These are phyloP conservation scores for Cucurbita argyrosperma DNA, from an alignment of 306 rosid genomes.

Conservation along the genomic window DNA sequence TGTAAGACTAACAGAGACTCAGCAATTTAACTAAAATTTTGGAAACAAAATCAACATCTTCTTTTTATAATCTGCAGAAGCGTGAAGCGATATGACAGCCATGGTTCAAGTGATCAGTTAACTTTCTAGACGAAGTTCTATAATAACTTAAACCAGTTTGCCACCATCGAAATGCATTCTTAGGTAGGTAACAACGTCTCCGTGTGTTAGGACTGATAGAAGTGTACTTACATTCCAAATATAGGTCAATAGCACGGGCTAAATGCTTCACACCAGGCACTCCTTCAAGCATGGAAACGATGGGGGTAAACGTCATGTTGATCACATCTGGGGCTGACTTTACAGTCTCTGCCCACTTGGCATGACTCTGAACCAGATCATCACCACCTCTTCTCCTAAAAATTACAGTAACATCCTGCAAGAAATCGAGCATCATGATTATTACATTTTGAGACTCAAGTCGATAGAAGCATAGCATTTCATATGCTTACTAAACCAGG, in stretches of 20 bases:
- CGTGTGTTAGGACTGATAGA: neutral
- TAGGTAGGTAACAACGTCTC: neutral
- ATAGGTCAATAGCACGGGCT: conserved; percentile 76
- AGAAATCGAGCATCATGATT: conserved; percentile 11
- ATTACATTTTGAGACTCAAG: neutral
- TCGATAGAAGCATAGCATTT: neutral
- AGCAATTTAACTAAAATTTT: neutral
- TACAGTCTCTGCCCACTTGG: conserved; percentile 83
- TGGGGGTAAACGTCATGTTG: conserved; percentile 89
- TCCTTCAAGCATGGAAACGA: conserved; percentile 81
- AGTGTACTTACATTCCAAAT: conserved; percentile 65
- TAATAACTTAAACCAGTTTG: neutral
- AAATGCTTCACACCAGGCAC: conserved; percentile 71
- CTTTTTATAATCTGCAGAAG: neutral
- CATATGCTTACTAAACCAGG: neutral
- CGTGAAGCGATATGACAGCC: neutral
- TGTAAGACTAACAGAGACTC: conserved; percentile 19
- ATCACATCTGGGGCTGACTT: conserved; percentile 77
- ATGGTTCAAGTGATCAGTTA: neutral
- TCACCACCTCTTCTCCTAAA: conserved; percentile 98
- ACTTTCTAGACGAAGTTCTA: neutral
- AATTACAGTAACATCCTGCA: conserved; percentile 93
- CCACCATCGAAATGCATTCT: conserved; percentile 1
- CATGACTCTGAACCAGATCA: conserved; percentile 93
- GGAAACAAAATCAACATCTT: neutral